Evolutionary conservation across 345 rosid genomes (phyloP).

Genomic region (Linum lewisii): DNA sequence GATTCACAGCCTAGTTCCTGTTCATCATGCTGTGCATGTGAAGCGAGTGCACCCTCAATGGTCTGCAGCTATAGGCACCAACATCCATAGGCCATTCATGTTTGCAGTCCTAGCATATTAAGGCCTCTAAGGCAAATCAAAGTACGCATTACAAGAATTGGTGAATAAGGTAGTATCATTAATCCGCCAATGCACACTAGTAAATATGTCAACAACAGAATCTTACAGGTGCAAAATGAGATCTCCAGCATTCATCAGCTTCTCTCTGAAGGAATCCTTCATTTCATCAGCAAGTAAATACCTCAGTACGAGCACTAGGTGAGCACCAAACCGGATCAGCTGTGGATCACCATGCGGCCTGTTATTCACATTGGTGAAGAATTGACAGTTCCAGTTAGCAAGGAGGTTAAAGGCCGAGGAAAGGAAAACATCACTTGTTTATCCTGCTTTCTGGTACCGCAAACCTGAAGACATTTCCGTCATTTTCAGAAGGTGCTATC

Average conservation of each 20-base stretch:
- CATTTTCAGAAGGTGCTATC: constrained; percentile 92
- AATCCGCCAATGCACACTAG: background rate
- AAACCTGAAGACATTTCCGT: constrained; percentile 66
- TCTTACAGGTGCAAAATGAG: constrained; percentile 84
- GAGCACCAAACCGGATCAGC: constrained; percentile 94
- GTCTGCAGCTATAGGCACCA: no score
- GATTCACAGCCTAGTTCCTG: no score
- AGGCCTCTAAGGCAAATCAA: background rate
- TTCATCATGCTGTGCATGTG: no score
- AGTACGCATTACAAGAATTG: background rate
- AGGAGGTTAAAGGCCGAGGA: background rate
- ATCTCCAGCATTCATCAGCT: constrained; percentile 84
- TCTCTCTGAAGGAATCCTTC: constrained; percentile 64
- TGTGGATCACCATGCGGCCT: constrained; percentile 99
- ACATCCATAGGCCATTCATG: background rate
- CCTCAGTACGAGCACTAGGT: constrained; percentile 86
- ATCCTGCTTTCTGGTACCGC: background rate
- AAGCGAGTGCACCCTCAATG: no score
- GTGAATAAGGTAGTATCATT: background rate
- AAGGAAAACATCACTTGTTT: background rate
- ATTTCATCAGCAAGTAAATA: constrained; percentile 62
- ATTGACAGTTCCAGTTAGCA: background rate
- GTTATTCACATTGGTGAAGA: constrained; percentile 18
- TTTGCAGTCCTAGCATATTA: background rate
- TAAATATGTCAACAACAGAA: background rate